Evolutionary conservation across 371 early-diverging fungal species (phyloP), one percentile per base, ranked within the genome.

Genomic region (Spiromyces aspiralis): DNA sequence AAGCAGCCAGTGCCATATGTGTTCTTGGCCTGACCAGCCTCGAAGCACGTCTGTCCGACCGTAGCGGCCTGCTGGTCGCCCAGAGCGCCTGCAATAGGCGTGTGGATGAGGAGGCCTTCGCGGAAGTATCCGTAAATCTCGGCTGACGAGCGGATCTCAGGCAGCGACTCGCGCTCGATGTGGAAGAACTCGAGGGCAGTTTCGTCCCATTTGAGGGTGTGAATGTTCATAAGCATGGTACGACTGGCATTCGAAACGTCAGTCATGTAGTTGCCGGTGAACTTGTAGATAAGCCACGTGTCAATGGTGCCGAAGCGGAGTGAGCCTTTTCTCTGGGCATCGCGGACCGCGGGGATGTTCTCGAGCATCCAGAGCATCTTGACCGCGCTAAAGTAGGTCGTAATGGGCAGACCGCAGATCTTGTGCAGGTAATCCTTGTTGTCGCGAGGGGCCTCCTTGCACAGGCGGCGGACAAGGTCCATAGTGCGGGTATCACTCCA

Each of bases 61-160:
- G 93, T 70, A 3, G 97, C 95, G 2, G 95, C 93, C 62, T 96
- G 97, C 63, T 96, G 97, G 70, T 96, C 97, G 21, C 97, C 97
- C 25, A 95, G 66, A 62, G 86, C 84, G 2, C 90, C 90, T 26
- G 83, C 70, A 13, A 91, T 74, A 1, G 87, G 83, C 1, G 86
- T 56, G 23, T 80, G 85, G 61, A 66, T 59, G 41, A 80, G 67
- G 41, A 84, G 73, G 1, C 81, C 81, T 24, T 60, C 55, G 6
- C 57, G 64, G 49, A 91, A 64, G 22, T 69, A 56, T 4, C 89
- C 93, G 67, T 89, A 90, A 0, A 83, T 53, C 46, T 86, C 79
- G 12, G 92, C 74, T 3, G 92, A 91, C 13, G 92, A 83, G n/a
- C 71, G 70, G 56, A 95, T 85, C 58, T 75, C 72, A 21, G 96